Percentiles rank a stretch among this genome's conserved stretches.
These are phyloP conservation scores for Phytopythium mirpurense DNA, from an alignment of 352 stramenopile species.

Conservation along the genomic window DNA sequence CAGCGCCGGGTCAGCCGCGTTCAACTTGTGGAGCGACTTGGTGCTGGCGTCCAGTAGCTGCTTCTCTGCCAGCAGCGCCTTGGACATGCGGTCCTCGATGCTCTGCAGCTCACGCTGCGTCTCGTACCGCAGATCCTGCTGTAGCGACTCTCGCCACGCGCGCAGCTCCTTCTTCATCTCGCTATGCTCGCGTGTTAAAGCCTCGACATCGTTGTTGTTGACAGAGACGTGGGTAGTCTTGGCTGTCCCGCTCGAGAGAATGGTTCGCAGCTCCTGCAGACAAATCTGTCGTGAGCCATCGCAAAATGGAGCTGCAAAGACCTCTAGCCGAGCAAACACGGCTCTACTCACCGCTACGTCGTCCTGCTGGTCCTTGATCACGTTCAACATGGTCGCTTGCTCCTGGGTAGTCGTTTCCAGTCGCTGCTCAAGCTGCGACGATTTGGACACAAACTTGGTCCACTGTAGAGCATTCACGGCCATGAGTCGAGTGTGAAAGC, in stretches of 20 bases:
- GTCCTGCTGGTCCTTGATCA: conserved; percentile 31
- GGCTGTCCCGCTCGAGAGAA: neutral
- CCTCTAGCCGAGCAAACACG: neutral
- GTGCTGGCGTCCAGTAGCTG: conserved; percentile 42
- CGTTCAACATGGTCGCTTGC: conserved; percentile 20
- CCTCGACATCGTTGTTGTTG: conserved; percentile 4
- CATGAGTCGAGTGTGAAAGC: too few species aligned
- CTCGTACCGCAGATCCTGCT: conserved; percentile 35
- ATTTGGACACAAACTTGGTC: conserved; percentile 43
- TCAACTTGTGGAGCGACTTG: conserved; percentile 37
- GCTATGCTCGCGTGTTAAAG: neutral
- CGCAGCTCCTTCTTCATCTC: conserved; percentile 26
- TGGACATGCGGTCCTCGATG: conserved; percentile 58
- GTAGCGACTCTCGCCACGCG: conserved; percentile 24
- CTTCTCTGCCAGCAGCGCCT: conserved; percentile 55
- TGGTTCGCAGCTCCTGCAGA: conserved; percentile 1
- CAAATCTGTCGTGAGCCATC: neutral
- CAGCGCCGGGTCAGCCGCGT: conserved; percentile 54
- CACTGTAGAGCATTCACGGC: conserved; percentile 24
- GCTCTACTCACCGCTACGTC: conserved; percentile 19
- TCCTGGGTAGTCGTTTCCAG: conserved; percentile 18
- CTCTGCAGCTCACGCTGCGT: conserved; percentile 45
- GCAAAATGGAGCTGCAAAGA: neutral
- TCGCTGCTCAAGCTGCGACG: conserved; percentile 26
- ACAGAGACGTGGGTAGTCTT: conserved; percentile 2